phyloP scores from a whole-genome alignment of 257 asterid genomes.

The Nicotiana knightiana region DNA sequence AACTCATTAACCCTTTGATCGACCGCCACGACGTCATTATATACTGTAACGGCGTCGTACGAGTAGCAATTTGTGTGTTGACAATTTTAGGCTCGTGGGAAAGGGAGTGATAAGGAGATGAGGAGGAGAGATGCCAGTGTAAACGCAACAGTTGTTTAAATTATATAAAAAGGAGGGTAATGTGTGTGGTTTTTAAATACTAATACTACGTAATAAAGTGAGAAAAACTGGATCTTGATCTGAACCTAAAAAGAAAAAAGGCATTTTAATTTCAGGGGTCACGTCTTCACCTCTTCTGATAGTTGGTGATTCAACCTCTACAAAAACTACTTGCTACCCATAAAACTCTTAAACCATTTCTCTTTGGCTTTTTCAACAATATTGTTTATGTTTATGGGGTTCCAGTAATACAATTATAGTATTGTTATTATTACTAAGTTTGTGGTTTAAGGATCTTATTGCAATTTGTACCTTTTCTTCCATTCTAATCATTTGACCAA shows the following conservation, averaged over 20 bases:
- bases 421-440: neutral
- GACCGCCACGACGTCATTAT: neutral
- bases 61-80: too few relatives aligned
- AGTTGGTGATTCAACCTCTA: slow-evolving; percentile 9
- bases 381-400: neutral
- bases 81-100: too few relatives aligned
- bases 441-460: neutral
- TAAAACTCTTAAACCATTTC: neutral
- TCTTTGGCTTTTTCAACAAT: neutral
- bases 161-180: neutral
- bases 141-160: slow-evolving; percentile 6
- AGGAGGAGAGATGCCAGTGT: neutral
- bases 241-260: neutral
- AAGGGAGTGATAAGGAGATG: neutral
- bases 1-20: neutral
- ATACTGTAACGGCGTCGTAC: neutral
- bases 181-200: neutral
- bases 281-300: slow-evolving; percentile 7
- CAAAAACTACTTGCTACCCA: slow-evolving; percentile 1
- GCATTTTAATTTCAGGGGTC: neutral
- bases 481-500: slow-evolving; percentile 8
- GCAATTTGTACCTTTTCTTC: neutral
- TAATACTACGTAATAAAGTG: neutral
- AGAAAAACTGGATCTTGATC: slow-evolving; percentile 13
- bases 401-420: neutral